A percentile compares a stretch with the other conserved stretches of the same genome.
Evolutionary conservation across 306 rosid species (phyloP).

Genomic region (Gastrolobium villosum): DNA sequence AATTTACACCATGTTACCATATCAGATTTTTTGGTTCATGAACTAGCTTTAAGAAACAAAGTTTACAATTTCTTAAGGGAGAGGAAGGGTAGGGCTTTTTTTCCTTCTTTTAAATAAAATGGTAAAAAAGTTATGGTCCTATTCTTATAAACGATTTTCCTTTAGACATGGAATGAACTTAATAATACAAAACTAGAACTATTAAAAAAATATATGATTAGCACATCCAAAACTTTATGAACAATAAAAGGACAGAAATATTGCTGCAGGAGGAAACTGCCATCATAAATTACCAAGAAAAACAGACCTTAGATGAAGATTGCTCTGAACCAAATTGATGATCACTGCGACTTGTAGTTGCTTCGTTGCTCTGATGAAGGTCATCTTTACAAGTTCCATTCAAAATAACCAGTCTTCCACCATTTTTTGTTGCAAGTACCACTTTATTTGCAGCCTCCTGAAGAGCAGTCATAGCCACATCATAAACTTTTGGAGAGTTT

Average conservation of each 20-base stretch:
- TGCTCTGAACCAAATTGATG: conserved; percentile 36
- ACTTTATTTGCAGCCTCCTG: conserved; percentile 50
- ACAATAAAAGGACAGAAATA: conserved; percentile 16
- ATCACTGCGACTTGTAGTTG: conserved; percentile 38
- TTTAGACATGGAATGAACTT: conserved; percentile 19
- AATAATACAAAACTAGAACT: neutral
- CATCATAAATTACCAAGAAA: conserved; percentile 13
- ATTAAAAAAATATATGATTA: neutral
- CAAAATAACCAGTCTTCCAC: conserved; percentile 38
- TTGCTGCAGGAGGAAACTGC: conserved; percentile 11
- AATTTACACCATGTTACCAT: conserved; percentile 10
- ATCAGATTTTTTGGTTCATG: neutral
- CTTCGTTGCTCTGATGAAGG: conserved; percentile 39
- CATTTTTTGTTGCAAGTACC: conserved; percentile 43
- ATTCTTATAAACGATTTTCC: conserved; percentile 9
- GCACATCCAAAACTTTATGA: neutral
- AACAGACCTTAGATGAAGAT: conserved; percentile 48
- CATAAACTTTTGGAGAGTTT: conserved; percentile 23
- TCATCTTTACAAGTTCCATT: conserved; percentile 43
- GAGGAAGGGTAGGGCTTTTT: neutral
- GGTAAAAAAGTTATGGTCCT: neutral
- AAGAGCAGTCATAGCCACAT: conserved; percentile 47
- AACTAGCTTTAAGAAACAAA: neutral
- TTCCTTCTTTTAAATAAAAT: neutral
- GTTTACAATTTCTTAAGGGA: neutral